These are phyloP conservation scores for Lepidium didymum DNA, from an alignment of 345 rosid genomes.

Conservation along the genomic window DNA sequence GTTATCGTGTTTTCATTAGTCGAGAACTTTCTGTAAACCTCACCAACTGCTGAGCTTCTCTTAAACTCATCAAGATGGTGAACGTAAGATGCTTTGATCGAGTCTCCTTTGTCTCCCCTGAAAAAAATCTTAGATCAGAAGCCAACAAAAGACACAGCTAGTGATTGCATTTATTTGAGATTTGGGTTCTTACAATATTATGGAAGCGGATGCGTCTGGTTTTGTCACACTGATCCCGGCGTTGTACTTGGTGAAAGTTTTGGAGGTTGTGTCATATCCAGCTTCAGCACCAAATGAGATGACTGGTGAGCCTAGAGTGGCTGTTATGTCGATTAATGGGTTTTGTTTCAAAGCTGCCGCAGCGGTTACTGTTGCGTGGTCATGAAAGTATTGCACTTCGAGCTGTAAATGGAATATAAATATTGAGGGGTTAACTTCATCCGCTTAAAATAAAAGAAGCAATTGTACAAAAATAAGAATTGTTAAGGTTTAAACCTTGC, in stretches of 20 bases:
- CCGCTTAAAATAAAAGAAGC: not conserved
- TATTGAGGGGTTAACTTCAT: not conserved
- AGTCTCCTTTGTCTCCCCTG: conserved; percentile 94
- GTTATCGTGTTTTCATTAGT: conserved; percentile 84
- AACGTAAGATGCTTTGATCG: conserved; percentile 64
- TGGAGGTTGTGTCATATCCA: conserved; percentile 61
- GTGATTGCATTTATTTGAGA: not conserved
- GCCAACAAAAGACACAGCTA: not conserved
- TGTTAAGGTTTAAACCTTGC: conserved; percentile 49
- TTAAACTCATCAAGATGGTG: conserved; percentile 60
- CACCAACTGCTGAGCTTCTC: conserved; percentile 68
- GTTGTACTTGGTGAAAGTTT: conserved; percentile 71
- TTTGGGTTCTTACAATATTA: conserved; percentile 54
- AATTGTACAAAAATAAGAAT: not conserved
- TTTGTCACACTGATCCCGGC: conserved; percentile 68
- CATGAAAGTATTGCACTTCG: conserved; percentile 81
- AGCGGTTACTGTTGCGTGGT: conserved; percentile 68
- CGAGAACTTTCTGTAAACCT: conserved; percentile 70
- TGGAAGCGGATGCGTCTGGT: conserved; percentile 67
- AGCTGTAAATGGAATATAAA: conserved; percentile 36
- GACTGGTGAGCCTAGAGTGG: conserved; percentile 71
- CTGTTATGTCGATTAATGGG: conserved; percentile 63
- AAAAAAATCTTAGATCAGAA: not conserved
- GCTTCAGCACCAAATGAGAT: conserved; percentile 96
- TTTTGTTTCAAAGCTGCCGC: conserved; percentile 62